Base-by-base conservation (phyloP, 2,329 filamentous ascomycete genomes). In the Botrytis fragariae region DNA sequence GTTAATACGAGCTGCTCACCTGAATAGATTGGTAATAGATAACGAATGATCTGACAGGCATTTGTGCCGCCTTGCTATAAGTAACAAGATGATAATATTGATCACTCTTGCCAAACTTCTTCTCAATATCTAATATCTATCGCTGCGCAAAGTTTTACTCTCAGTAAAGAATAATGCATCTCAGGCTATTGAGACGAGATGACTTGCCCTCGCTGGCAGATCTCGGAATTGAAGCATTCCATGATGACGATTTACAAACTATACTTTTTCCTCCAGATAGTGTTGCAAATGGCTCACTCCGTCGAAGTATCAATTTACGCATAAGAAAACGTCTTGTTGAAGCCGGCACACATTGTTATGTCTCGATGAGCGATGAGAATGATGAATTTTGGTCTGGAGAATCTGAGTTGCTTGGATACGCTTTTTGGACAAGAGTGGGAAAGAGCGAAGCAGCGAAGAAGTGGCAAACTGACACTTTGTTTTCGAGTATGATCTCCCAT, bases 301-400 rank as follows among this genome's bases (percentile, higher is more conserved):
- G 65, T 62, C 71, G 65, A 22, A 62, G 7, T 22, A n/a, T 37
- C 3, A 39, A 69, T 2, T n/a, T 70, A 9, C 54, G 71, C 7
- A 62, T 69, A 44, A 20, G 64, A 0, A 61, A 62, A 39, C 42
- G 65, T 22, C 37, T 73, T 4, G 64, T 70, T 5, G 59, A 54
- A 18, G 18, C 35, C 4, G 44, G 57, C n/a, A 69, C 32, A 10
- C 42, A 44, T 39, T 61, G 64, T 22, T 69, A 69, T 29, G 57
- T 69, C 9, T 35, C 57, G 1, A 57, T 54, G 45, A 69, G 63
- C 35, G 71, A 73, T 32, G 71, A 73, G 32, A 37, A 54, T 3
- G 71, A 73, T 44, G 64, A 54, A 9, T 69, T 62, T 29, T 73
- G 71, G 71, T 61, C 18, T 69, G 71, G 64, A 4, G 42, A 62